Conservation (phyloP, 2,329 filamentous ascomycete genomes). For the Colletotrichum sp. region DNA sequence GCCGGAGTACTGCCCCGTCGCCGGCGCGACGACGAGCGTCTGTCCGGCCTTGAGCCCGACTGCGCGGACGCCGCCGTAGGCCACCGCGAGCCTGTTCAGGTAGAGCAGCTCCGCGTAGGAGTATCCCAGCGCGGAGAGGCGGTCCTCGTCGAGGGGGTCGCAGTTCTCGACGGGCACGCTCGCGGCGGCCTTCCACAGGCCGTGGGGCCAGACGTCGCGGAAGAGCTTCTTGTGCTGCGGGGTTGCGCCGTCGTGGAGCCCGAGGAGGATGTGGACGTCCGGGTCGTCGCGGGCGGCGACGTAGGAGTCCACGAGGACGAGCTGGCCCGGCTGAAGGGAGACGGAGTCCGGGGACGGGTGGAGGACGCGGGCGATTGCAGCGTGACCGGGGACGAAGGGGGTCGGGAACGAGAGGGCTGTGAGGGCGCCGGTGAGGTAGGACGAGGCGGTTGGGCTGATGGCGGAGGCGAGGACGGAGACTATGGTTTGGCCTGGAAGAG, state of each 20-base stretch:
- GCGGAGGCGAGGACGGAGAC: neutral
- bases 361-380: conserved; percentile 38
- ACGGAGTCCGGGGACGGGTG: conserved; percentile 36
- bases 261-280: conserved; percentile 28
- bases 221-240: conserved; percentile 27
- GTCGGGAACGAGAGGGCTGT: conserved; percentile 21
- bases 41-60: conserved; percentile 49
- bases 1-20: conserved; percentile 54
- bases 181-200: conserved; percentile 32
- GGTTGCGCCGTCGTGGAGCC: conserved; percentile 31
- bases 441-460: neutral
- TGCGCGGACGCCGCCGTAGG: conserved; percentile 49
- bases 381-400: conserved; percentile 36
- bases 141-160: conserved; percentile 34
- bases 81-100: conserved; percentile 40
- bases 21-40: conserved; percentile 54
- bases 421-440: neutral
- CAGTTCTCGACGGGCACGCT: conserved; percentile 38
- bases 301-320: conserved; percentile 38
- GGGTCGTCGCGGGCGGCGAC: conserved; percentile 33
- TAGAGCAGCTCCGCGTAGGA: conserved; percentile 41
- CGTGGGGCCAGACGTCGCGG: conserved; percentile 33
- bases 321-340: conserved; percentile 32
- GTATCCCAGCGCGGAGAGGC: conserved; percentile 39
- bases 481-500: neutral